Evolutionary conservation across 306 rosid genomes (phyloP), one percentile per base, ranked within the genome.

Genomic region (Cicer chorassanicum): DNA sequence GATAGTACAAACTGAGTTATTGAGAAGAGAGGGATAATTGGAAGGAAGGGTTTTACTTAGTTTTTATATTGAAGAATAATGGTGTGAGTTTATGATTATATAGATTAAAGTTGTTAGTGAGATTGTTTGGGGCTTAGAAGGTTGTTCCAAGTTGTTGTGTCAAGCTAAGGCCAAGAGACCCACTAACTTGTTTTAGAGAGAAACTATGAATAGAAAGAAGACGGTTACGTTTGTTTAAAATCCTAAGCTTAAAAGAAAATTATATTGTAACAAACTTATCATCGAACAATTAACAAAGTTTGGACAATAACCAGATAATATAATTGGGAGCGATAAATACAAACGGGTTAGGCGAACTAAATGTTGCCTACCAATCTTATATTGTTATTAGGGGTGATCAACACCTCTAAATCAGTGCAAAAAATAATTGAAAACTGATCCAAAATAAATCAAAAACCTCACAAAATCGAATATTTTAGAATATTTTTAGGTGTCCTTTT

Each of bases 71-170:
- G 29, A 24, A 24, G 29, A 24, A 24, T 24, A 24, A 24, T 44
- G 55, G 8, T 34, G 44, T 5, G 64, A 7, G 15, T 9, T 5
- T 24, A 29, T 42, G 40, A 36, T 69, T 63, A 43, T 76, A 76
- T 11, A 76, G 76, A 46, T 36, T n/a, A 11, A 40, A 36, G 65
- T 63, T 44, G 78, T 63, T 76, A 45, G 49, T 53, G 21, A 24
- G 29, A 39, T 13, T 44, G 42, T 2, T 70, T 24, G 11, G 14
- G 7, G 7, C 7, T 38, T 64, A 3, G 6, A 24, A n/a, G 16
- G 71, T 70, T 42, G 73, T 70, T 63, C 2, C 2, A 71, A 70
- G 29, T 57, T 46, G 63, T 57, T 80, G 1, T 19, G 54, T 13
- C 12, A 55, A 61, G 36, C 45, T 61, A 6, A 39, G 72, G 49